These are phyloP conservation scores for Microsporum audouinii DNA, from an alignment of 2,329 filamentous ascomycete genomes.

Conservation along the genomic window DNA sequence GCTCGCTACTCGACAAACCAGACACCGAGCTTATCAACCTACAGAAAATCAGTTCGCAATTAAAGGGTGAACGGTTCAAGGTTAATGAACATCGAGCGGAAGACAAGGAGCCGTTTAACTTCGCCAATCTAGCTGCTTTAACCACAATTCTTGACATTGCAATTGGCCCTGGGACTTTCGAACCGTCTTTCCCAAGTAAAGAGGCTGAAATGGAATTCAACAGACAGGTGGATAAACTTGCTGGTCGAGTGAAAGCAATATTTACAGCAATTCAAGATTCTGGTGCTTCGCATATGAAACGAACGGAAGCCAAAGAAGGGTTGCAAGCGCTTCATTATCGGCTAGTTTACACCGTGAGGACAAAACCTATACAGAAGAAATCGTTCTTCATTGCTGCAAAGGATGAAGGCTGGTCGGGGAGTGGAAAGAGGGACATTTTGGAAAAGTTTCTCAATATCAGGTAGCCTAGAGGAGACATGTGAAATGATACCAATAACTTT, in stretches of 20 bases:
- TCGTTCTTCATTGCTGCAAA: conserved; percentile 26
- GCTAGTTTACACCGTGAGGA: conserved; percentile 58
- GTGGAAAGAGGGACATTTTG: neutral
- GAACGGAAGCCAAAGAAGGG: conserved; percentile 64
- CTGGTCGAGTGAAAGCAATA: conserved; percentile 45
- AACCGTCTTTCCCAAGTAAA: conserved; percentile 19
- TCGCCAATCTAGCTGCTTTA: conserved; percentile 53
- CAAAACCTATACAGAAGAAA: conserved; percentile 45
- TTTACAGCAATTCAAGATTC: conserved; percentile 58
- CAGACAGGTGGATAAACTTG: conserved; percentile 55
- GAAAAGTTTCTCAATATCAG: neutral
- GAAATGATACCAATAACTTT: neutral
- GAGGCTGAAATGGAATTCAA: conserved; percentile 50
- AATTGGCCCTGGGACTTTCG: conserved; percentile 50
- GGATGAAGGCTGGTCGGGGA: neutral
- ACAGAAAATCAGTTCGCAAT: conserved; percentile 20
- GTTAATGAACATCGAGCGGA: conserved; percentile 15
- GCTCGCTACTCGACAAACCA: conserved; percentile 20
- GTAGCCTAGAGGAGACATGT: neutral
- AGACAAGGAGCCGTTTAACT: conserved; percentile 40
- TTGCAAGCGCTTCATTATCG: conserved; percentile 66
- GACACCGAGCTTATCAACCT: conserved; percentile 22
- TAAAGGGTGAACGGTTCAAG: conserved; percentile 25
- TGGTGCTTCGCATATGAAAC: conserved; percentile 58
- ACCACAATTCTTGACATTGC: conserved; percentile 61